Evolutionary conservation across 202 grass and related monocot species (phyloP), one percentile per base, ranked within the genome.

Genomic region (Carex arenaria): DNA sequence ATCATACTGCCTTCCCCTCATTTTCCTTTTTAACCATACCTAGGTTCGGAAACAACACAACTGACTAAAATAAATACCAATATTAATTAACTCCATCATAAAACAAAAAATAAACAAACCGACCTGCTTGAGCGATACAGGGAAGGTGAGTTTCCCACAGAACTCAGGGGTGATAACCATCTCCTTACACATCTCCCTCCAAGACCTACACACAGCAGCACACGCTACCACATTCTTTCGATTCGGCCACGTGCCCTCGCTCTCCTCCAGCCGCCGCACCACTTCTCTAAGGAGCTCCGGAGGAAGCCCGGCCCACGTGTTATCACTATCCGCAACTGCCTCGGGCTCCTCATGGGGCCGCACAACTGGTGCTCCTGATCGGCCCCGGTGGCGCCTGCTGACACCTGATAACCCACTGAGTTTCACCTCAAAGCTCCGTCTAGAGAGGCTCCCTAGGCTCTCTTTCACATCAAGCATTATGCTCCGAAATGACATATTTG

Each of bases 41-140:
- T 69, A 72, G 42, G 18, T 45, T 1, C 31, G 4, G 31, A 68
- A 62, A 47, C 8, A 47, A 42, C n/a, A 42, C 4, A 42, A 18
- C 51, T 77, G 30, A 72, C 10, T 32, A 70, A 36, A 82, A 36
- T n/a, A 70, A 56, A 55, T 66, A 10, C 15, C 11, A 69, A 69
- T 82, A 51, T 5, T 17, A 36, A 51, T 2, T 28, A 36, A 1
- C 45, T 47, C 43, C 51, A 52, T 31, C 61, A 55, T 7, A 31
- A 56, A 20, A 78, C 1, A 78, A 60, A 42, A 76, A 76, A 43
- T 43, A 64, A 82, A 75, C 36, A 77, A n/a, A 63, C 55, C 23
- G 88, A 98, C 95, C 95, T 98, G 95, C 73, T 98, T 95, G 82
- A 98, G 86, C 26, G 95, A 98, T 36, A 98, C 66, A 17, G 95